Evolutionary conservation across 768 basidiomycete genomes (phyloP), one percentile per base, ranked within the genome.

Genomic region (Russula emetica): DNA sequence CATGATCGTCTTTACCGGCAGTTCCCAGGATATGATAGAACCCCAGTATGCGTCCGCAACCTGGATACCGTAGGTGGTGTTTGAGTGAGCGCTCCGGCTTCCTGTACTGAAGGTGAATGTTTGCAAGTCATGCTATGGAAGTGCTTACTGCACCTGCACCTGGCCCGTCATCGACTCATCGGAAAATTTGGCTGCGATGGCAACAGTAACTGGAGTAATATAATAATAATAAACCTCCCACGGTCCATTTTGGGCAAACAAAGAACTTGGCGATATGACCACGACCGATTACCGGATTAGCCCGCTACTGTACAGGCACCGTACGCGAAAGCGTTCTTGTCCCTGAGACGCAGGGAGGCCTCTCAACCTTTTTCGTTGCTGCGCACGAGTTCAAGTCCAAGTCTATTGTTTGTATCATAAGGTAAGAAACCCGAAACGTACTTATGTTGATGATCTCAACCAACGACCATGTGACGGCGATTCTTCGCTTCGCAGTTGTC

Each of bases 311-410:
- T n/a, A n/a, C n/a, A n/a, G n/a, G n/a, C n/a, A n/a, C n/a, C n/a
- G n/a, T 36, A 13, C 36, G 36, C 38, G 16, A 40, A 40, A 40
- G 38, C 16, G 6, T 6, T 28, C 11, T 28, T n/a, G 47, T 59
- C 49, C 49, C 32, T 50, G 47, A 49, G 36, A 49, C 58, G 58
- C 47, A 59, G 47, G 58, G 47, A 50, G 58, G 47, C 45, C 34
- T 11, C 47, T n/a, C 34, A 34, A 36, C 40, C 49, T 36, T 18
- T 3, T 42, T 34, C 55, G 40, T 20, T 55, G 52, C 55, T 44
- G 55, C n/a, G 32, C 20, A 22, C 52, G 32, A 56, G 1, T 30
- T 20, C 38, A 55, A 40, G 38, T 16, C 24, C 24, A 4, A 38
- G 26, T 38, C 22, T 16, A 38, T 55, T 26, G 36, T 5, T 22